phyloP scores from a whole-genome alignment of 257 asterid genomes.

The Lantana camara region DNA sequence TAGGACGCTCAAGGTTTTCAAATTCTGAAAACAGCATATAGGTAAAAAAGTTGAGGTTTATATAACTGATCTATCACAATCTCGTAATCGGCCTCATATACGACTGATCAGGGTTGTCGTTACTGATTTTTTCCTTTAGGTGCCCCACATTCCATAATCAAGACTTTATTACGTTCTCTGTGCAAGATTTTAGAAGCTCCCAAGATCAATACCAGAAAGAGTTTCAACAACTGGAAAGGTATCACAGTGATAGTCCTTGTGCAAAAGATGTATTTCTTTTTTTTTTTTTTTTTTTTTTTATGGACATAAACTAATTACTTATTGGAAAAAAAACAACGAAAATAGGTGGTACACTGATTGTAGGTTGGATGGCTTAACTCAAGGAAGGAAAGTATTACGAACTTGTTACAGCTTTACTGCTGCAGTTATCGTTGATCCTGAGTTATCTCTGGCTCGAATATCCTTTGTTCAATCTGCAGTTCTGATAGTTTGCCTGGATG shows the following conservation, averaged over 20 bases:
- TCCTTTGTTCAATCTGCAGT: conserved; percentile 15
- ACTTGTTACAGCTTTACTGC: conserved; percentile 11
- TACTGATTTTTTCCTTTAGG: conserved; percentile 6
- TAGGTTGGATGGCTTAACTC: conserved; percentile 21
- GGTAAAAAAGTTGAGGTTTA: no score
- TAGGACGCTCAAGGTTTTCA: no score
- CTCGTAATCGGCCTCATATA: no score
- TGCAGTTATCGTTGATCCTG: conserved; percentile 24
- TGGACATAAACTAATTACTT: neutral
- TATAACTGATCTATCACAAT: no score
- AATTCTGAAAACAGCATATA: no score
- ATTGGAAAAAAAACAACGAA: neutral
- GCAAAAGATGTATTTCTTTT: neutral
- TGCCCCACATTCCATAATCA: conserved; percentile 17
- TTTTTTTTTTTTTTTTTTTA: no score
- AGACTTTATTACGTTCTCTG: conserved; percentile 28
- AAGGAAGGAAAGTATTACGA: conserved; percentile 7
- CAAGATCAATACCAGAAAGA: conserved; percentile 35
- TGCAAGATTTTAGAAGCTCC: conserved; percentile 25
- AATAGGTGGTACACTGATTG: conserved; percentile 36
- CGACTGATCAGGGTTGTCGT: no score
- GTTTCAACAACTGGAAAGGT: conserved; percentile 36
- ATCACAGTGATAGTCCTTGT: neutral
- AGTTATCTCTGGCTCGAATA: conserved; percentile 28
- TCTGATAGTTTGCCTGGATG: conserved; percentile 30